Conservation (phyloP, 2,329 filamentous ascomycete species). For the Pseudogymnoascus sp. region DNA sequence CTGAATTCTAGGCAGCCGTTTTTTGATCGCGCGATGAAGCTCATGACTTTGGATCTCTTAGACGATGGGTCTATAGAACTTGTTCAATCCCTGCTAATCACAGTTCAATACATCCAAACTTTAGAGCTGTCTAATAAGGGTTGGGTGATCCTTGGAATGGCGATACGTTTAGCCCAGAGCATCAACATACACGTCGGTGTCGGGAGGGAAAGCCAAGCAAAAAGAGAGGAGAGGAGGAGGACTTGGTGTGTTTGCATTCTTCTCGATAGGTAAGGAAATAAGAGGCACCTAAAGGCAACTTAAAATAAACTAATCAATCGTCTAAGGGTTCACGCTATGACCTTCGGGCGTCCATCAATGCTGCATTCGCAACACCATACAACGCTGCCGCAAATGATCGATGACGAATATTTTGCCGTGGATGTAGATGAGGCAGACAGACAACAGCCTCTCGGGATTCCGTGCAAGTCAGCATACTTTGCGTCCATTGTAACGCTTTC, state of each 20-base stretch:
- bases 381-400: slow-evolving; percentile 6
- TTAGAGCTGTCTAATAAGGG: slow-evolving; percentile 20
- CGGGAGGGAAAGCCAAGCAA: slow-evolving; percentile 12
- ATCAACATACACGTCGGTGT: slow-evolving; percentile 22
- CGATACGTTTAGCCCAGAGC: slow-evolving; percentile 24
- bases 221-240: slow-evolving; percentile 16
- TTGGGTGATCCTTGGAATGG: slow-evolving; percentile 24
- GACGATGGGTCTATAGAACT: slow-evolving; percentile 18
- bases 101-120: slow-evolving; percentile 24
- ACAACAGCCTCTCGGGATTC: background rate
- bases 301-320: background rate
- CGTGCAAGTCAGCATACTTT: slow-evolving; percentile 3
- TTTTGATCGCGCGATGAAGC: slow-evolving; percentile 16
- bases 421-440: background rate
- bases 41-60: slow-evolving; percentile 15
- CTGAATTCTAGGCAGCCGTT: slow-evolving; percentile 10
- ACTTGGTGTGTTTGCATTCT: slow-evolving; percentile 17
- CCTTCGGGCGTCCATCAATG: slow-evolving; percentile 17
- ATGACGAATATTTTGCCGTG: slow-evolving; percentile 10
- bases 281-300: background rate
- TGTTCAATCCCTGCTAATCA: slow-evolving; percentile 24
- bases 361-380: background rate
- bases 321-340: slow-evolving; percentile 14
- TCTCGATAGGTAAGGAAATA: slow-evolving; percentile 14
- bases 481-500: slow-evolving; percentile 1